Conservation (phyloP, 129 eudicot genomes). For the Gnaphalium uliginosum region DNA sequence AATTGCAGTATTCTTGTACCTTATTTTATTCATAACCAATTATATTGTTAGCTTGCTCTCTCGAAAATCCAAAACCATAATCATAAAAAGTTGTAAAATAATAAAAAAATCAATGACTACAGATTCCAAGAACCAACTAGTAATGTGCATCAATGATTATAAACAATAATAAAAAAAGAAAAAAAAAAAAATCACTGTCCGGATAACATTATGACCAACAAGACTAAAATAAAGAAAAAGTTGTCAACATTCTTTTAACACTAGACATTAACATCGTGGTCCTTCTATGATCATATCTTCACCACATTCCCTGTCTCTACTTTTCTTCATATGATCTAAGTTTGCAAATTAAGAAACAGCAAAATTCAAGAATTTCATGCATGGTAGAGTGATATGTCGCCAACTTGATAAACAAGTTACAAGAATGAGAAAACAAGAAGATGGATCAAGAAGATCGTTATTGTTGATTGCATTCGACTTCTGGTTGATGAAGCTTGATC, state of each 20-base stretch:
- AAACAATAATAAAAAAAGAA: not conserved
- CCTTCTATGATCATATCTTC: slow-evolving; percentile 27
- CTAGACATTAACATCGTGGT: slow-evolving; percentile 8
- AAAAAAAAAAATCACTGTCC: not conserved
- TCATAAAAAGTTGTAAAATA: not conserved
- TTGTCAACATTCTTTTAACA: slow-evolving; percentile 30
- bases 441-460: slow-evolving; percentile 10
- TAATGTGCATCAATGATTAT: slow-evolving; percentile 28
- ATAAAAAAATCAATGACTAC: not conserved
- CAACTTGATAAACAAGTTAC: slow-evolving; percentile 22
- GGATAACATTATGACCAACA: slow-evolving; percentile 21
- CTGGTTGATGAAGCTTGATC: slow-evolving; percentile 44
- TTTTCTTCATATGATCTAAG: slow-evolving; percentile 2
- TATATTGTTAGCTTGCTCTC: not conserved
- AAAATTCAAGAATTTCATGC: not conserved
- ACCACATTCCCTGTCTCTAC: slow-evolving; percentile 10
- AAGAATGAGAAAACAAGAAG: slow-evolving; percentile 34
- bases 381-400: not conserved
- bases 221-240: slow-evolving; percentile 29
- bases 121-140: slow-evolving; percentile 28
- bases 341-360: slow-evolving; percentile 7
- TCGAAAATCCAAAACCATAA: not conserved
- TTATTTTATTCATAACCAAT: not conserved
- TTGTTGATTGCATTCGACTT: slow-evolving; percentile 25
- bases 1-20: not conserved